Base-by-base conservation (phyloP, 495 filamentous ascomycete genomes). In the Aspergillus indologenus region DNA sequence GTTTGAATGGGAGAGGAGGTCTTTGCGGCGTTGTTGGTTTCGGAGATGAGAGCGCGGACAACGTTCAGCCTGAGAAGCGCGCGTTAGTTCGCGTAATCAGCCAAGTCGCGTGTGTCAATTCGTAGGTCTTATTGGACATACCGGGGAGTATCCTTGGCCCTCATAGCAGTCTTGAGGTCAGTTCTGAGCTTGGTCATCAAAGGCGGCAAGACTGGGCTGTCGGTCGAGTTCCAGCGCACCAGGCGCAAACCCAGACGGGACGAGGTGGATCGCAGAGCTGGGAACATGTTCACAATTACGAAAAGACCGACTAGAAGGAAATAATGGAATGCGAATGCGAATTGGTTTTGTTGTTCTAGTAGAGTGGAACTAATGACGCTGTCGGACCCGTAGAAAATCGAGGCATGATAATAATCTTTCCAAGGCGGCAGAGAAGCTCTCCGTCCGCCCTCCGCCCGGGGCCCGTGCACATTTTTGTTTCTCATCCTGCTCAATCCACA, bases 1-100 rank as follows among this genome's bases (percentile, higher is more conserved):
- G 80, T 83, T 50, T 76, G 71, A 24, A 87, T 81, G 9, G 84
- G 85, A 14, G 72, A 78, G 20, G 78, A 61, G 18, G 84, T 81
- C 71, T 87, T 88, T 46, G 80, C 78, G 11, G 81, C 74, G 60
- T 85, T 87, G 57, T 85, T 87, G 56, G 83, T 80, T 58, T 86
- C 84, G 49, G 85, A 80, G 45, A 88, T 78, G 53, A 88, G 57
- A 43, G 79, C 72, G 46, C 85, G 82, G 18, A 89, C 74, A 24
- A 87, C 84, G 61, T 83, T 81, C 15, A 83, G 62, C 59, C 80
- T 83, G 45, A 21, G 34, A 22, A 18, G 34, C 15, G 15, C 12
- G 15, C 34, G 18, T 9, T 17, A 9, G 34, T 67, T 18, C 62
- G 58, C 31, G 34, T 53, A 9, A 50, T 21, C 20, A 21, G 1